phyloP scores from a whole-genome alignment of 2,329 filamentous ascomycete genomes.

The Ilyonectria sp. region DNA sequence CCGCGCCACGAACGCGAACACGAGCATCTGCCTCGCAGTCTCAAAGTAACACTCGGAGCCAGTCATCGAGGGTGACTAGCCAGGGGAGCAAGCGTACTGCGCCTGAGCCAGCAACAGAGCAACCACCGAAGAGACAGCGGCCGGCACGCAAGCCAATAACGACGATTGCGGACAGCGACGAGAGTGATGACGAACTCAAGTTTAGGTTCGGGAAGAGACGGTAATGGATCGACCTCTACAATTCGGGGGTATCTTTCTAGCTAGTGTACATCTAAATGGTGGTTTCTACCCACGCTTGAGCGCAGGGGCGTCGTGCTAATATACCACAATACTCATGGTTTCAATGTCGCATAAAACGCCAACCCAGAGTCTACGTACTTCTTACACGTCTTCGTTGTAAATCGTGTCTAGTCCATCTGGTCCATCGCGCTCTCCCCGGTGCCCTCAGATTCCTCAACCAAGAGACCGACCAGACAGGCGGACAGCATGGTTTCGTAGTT shows the following conservation, averaged over 20 bases:
- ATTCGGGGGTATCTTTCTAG: slow-evolving; percentile 51
- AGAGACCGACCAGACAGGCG: slow-evolving; percentile 74
- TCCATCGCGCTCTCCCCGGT: slow-evolving; percentile 65
- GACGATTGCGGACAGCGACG: slow-evolving; percentile 57
- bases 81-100: slow-evolving; percentile 55
- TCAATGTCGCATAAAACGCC: slow-evolving; percentile 18
- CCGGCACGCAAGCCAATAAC: slow-evolving; percentile 54
- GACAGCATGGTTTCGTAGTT: slow-evolving; percentile 80
- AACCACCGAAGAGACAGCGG: slow-evolving; percentile 52
- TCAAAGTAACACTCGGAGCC: slow-evolving; percentile 48
- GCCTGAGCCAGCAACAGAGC: slow-evolving; percentile 47
- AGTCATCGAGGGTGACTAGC: slow-evolving; percentile 47
- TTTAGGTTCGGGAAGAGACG: slow-evolving; percentile 70
- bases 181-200: slow-evolving; percentile 70
- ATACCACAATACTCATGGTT: slow-evolving; percentile 4
- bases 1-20: slow-evolving; percentile 40
- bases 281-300: not conserved
- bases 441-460: slow-evolving; percentile 70
- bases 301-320: slow-evolving; percentile 9
- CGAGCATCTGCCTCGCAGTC: slow-evolving; percentile 47
- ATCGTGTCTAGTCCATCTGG: slow-evolving; percentile 69
- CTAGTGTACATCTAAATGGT: slow-evolving; percentile 44
- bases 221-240: slow-evolving; percentile 47
- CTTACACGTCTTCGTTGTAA: slow-evolving; percentile 6
- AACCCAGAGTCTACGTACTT: slow-evolving; percentile 9